These are phyloP conservation scores for Paramyrothecium sp. DNA, from an alignment of 2,329 filamentous ascomycete species.

Conservation along the genomic window DNA sequence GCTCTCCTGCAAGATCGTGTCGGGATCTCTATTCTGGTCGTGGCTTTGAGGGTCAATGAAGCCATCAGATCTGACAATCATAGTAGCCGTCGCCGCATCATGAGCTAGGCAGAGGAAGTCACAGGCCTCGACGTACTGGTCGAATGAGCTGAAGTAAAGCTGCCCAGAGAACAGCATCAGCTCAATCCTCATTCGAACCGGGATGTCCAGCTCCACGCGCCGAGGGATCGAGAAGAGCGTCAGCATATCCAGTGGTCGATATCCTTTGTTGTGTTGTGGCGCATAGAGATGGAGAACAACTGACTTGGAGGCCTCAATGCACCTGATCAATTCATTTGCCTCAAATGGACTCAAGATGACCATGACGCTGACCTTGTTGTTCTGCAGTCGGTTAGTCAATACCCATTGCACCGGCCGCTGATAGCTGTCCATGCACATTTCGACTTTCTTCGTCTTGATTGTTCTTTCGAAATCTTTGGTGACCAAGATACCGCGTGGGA, in stretches of 20 bases:
- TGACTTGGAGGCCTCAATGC: constrained; percentile 2
- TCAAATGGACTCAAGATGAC: constrained; percentile 62
- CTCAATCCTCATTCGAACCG: constrained; percentile 27
- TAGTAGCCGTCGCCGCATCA: constrained; percentile 17
- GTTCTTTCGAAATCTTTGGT: constrained; percentile 1
- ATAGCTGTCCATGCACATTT: neutral
- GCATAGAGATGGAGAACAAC: constrained; percentile 48
- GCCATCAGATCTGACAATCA: constrained; percentile 10
- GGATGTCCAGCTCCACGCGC: neutral
- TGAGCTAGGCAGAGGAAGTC: constrained; percentile 46
- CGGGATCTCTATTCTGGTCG: neutral
- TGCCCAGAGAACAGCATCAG: constrained; percentile 66
- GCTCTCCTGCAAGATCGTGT: neutral
- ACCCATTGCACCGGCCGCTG: constrained; percentile 4
- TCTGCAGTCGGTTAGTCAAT: constrained; percentile 6
- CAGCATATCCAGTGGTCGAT: constrained; percentile 2
- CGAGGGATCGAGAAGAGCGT: neutral
- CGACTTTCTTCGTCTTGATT: neutral
- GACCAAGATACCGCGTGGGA: constrained; percentile 1
- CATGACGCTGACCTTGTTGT: constrained; percentile 18
- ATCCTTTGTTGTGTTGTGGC: constrained; percentile 2
- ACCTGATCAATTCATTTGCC: constrained; percentile 35
- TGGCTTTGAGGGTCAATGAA: constrained; percentile 22
- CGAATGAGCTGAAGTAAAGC: constrained; percentile 53
- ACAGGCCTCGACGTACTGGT: constrained; percentile 52